Percentiles rank a stretch among this genome's conserved stretches.
phyloP scores from a whole-genome alignment of 306 rosid genomes.

The Fragaria nilgerrensis region DNA sequence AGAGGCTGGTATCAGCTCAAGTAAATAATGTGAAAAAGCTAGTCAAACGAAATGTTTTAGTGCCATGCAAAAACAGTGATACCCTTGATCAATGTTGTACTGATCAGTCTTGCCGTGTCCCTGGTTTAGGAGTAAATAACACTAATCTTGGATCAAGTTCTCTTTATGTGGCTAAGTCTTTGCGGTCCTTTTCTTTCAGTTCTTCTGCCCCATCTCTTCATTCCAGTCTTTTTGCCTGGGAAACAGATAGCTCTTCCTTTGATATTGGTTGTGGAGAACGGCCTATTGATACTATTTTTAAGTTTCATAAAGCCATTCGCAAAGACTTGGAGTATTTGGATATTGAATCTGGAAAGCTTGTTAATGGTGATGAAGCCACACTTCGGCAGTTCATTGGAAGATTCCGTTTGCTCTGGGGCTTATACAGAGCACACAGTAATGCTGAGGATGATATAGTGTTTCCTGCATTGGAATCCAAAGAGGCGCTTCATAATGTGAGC shows the following conservation, averaged over 20 bases:
- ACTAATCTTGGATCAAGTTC: slow-evolving; percentile 82
- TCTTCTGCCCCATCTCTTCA: slow-evolving; percentile 89
- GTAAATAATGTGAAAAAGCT: slow-evolving; percentile 55
- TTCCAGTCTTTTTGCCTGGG: slow-evolving; percentile 95
- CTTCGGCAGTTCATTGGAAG: slow-evolving; percentile 83
- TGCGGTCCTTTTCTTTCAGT: slow-evolving; percentile 76
- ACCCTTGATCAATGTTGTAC: slow-evolving; percentile 46
- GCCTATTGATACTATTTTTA: slow-evolving; percentile 96
- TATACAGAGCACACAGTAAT: slow-evolving; percentile 98
- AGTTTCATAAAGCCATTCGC: slow-evolving; percentile 96
- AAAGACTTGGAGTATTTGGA: slow-evolving; percentile 98
- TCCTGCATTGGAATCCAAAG: slow-evolving; percentile 98
- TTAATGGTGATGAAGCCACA: slow-evolving; percentile 70
- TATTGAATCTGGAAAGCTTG: slow-evolving; percentile 95
- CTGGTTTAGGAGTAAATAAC: slow-evolving; percentile 88
- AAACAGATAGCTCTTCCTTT: slow-evolving; percentile 64
- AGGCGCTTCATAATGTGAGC: slow-evolving; percentile 93
- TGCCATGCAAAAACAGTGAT: slow-evolving; percentile 44
- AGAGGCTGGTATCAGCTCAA: slow-evolving; percentile 43
- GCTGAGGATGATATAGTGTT: slow-evolving; percentile 99
- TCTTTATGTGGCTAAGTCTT: slow-evolving; percentile 71
- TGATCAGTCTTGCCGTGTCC: slow-evolving; percentile 78
- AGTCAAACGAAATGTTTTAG: slow-evolving; percentile 46
- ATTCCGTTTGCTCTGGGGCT: slow-evolving; percentile 96
- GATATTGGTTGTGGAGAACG: slow-evolving; percentile 73